These are phyloP conservation scores for Xylaria sp. DNA, from an alignment of 2,329 filamentous ascomycete genomes.

Conservation along the genomic window DNA sequence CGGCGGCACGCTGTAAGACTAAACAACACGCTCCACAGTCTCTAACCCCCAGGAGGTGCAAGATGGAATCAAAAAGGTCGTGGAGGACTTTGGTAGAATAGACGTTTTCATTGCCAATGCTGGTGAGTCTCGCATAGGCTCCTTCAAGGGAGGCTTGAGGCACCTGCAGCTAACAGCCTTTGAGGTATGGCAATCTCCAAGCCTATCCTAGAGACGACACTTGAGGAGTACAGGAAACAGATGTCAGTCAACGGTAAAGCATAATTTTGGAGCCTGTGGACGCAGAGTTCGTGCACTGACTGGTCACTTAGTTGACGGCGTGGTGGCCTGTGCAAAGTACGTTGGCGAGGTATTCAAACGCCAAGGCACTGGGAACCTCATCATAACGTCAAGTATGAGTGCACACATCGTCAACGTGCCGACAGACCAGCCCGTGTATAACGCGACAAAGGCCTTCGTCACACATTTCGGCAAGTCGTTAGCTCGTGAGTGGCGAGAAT, in stretches of 20 bases:
- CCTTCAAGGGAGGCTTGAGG: not conserved
- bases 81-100: slow-evolving; percentile 37
- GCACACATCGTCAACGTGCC: slow-evolving; percentile 63
- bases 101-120: slow-evolving; percentile 40
- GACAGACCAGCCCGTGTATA: slow-evolving; percentile 65
- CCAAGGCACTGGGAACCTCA: slow-evolving; percentile 40
- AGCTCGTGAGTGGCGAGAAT: slow-evolving; percentile 66
- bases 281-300: slow-evolving; percentile 12
- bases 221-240: slow-evolving; percentile 38
- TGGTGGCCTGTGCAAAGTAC: slow-evolving; percentile 37
- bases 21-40: slow-evolving; percentile 20
- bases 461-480: slow-evolving; percentile 66
- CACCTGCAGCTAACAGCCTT: slow-evolving; percentile 4
- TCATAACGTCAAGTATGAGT: slow-evolving; percentile 53
- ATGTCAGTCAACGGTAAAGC: slow-evolving; percentile 36
- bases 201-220: slow-evolving; percentile 33
- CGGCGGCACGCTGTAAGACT: slow-evolving; percentile 1
- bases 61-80: slow-evolving; percentile 31
- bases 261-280: not conserved
- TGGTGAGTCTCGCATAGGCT: slow-evolving; percentile 22
- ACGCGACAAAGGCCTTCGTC: slow-evolving; percentile 65
- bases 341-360: slow-evolving; percentile 39
- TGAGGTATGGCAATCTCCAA: slow-evolving; percentile 37
- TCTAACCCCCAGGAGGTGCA: slow-evolving; percentile 33
- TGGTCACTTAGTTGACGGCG: slow-evolving; percentile 31